These are phyloP conservation scores for Yamadazyma mexicana DNA, from an alignment of 1,139 yeast genomes.

Conservation along the genomic window DNA sequence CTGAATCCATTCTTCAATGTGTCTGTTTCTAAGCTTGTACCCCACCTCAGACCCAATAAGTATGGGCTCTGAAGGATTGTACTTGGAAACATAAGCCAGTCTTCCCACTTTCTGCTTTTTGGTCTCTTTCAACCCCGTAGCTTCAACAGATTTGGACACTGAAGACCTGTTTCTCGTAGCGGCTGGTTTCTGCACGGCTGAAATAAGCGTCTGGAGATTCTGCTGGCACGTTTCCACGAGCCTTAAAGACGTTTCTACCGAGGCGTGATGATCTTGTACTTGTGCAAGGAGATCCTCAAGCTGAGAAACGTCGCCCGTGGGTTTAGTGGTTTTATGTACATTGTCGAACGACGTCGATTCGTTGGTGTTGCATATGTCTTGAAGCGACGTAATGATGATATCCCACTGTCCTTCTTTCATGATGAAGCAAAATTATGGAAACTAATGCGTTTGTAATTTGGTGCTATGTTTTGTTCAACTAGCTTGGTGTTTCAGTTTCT, in stretches of 20 bases:
- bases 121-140: not conserved
- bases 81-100: slow-evolving; percentile 43
- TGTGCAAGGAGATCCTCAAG: slow-evolving; percentile 40
- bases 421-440: not conserved
- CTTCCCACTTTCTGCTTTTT: slow-evolving; percentile 34
- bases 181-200: slow-evolving; percentile 19
- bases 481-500: too few relatives aligned
- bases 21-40: slow-evolving; percentile 68
- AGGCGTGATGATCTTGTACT: slow-evolving; percentile 53
- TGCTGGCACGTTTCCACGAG: slow-evolving; percentile 43
- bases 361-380: slow-evolving; percentile 64
- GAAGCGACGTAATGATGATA: slow-evolving; percentile 61
- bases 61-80: slow-evolving; percentile 63
- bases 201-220: slow-evolving; percentile 35
- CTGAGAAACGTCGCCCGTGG: slow-evolving; percentile 34
- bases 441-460: too few relatives aligned
- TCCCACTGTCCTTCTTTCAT: slow-evolving; percentile 62
- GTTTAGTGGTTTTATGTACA: slow-evolving; percentile 22
- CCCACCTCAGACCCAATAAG: slow-evolving; percentile 83
- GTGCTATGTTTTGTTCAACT: too few relatives aligned
- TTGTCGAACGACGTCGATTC: slow-evolving; percentile 56
- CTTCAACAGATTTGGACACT: not conserved
- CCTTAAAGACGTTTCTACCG: slow-evolving; percentile 56
- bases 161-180: not conserved
- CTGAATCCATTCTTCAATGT: slow-evolving; percentile 91